Conservation (phyloP, 2,329 filamentous ascomycete genomes). For the Hypomyces perniciosus region DNA sequence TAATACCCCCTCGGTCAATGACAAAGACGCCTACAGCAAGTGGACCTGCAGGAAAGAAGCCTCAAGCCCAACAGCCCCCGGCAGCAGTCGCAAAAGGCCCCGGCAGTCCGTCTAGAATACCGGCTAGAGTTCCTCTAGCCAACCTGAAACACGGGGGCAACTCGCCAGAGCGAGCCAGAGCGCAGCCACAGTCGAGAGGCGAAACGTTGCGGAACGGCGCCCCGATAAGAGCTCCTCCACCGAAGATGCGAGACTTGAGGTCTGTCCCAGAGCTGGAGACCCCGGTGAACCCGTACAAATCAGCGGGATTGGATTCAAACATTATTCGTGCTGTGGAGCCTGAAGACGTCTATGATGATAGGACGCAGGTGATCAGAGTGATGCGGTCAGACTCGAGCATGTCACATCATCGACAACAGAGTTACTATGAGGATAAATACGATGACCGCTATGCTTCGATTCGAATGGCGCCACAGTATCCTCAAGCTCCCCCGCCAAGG, state of each 20-base stretch:
- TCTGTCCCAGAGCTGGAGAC: slow-evolving; percentile 47
- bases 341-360: slow-evolving; percentile 82
- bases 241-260: slow-evolving; percentile 81
- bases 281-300: slow-evolving; percentile 43
- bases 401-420: slow-evolving; percentile 26
- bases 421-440: slow-evolving; percentile 23
- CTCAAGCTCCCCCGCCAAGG: slow-evolving; percentile 43
- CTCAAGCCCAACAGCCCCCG: slow-evolving; percentile 17
- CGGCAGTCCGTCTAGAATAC: slow-evolving; percentile 50
- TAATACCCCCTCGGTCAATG: slow-evolving; percentile 32
- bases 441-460: slow-evolving; percentile 37
- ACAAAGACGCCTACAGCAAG: slow-evolving; percentile 52
- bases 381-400: slow-evolving; percentile 36
- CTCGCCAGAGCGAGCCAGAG: slow-evolving; percentile 63
- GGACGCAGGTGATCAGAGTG: slow-evolving; percentile 28
- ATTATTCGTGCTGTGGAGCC: slow-evolving; percentile 58
- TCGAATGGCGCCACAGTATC: slow-evolving; percentile 32
- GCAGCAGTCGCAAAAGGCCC: slow-evolving; percentile 21
- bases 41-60: slow-evolving; percentile 24
- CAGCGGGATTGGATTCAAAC: slow-evolving; percentile 44
- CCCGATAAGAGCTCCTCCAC: slow-evolving; percentile 65
- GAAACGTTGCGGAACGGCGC: slow-evolving; percentile 49
- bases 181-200: slow-evolving; percentile 37
- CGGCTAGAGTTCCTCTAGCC: slow-evolving; percentile 62
- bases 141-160: slow-evolving; percentile 67